phyloP scores from a whole-genome alignment of 768 basidiomycete species.

The Hortiboletus campestris region DNA sequence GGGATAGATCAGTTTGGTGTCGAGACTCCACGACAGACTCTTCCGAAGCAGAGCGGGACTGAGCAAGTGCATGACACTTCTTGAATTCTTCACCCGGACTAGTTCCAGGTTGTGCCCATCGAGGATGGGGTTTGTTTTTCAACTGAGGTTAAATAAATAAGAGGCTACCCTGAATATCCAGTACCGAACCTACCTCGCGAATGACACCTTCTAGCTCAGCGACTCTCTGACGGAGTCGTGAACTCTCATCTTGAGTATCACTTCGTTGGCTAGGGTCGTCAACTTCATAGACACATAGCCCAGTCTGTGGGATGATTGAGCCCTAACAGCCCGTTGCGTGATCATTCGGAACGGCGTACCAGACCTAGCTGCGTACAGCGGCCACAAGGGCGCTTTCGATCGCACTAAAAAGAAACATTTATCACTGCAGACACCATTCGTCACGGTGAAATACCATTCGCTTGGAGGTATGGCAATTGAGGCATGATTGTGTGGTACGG shows the following conservation, averaged over 20 bases:
- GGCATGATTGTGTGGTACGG: constrained; percentile 69
- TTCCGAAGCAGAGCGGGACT: constrained; percentile 18
- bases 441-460: constrained; percentile 51
- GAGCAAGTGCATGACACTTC: constrained; percentile 22
- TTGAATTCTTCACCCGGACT: constrained; percentile 27
- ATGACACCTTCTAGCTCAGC: constrained; percentile 84
- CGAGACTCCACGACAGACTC: constrained; percentile 5
- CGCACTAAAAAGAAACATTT: constrained; percentile 34
- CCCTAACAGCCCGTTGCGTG: constrained; percentile 17
- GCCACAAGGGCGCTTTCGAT: constrained; percentile 48
- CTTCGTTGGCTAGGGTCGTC: constrained; percentile 66
- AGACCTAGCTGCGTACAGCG: constrained; percentile 43
- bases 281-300: constrained; percentile 81
- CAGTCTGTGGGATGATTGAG: constrained; percentile 48
- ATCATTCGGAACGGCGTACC: constrained; percentile 32
- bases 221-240: constrained; percentile 67
- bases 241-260: constrained; percentile 55
- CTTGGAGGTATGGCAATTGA: constrained; percentile 73
- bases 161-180: background rate
- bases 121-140: constrained; percentile 71
- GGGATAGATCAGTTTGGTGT: constrained; percentile 1
- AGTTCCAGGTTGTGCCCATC: constrained; percentile 43
- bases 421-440: background rate
- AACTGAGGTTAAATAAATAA: constrained; percentile 38
- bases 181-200: constrained; percentile 52